Conservation (phyloP, 208 protist genomes). For the Trypanosoma avium region DNA sequence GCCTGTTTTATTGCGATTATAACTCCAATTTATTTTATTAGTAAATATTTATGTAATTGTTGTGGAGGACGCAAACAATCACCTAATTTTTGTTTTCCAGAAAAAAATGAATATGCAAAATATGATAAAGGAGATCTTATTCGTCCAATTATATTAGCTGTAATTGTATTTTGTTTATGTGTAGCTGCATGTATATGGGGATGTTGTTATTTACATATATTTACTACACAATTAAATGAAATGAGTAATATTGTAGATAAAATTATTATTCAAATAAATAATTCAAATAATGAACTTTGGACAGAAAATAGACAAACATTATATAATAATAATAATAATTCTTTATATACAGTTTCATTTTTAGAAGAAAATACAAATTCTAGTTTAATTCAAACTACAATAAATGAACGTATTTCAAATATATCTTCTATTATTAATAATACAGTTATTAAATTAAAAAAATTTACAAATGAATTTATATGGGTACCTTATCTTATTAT, state of each 20-base stretch:
- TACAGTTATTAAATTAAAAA: conserved; percentile 7
- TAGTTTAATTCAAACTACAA: neutral
- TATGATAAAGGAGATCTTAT: conserved; percentile 48
- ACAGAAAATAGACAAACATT: neutral
- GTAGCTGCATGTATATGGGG: conserved; percentile 33
- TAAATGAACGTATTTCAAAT: neutral
- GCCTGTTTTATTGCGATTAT: conserved; percentile 20
- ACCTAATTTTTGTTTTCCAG: conserved; percentile 48
- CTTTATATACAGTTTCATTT: conserved; percentile 7
- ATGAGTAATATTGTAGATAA: neutral
- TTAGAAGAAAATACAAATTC: neutral
- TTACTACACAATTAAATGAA: conserved; percentile 4
- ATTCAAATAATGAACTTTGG: neutral
- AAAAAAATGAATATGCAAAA: conserved; percentile 24
- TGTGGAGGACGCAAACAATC: conserved; percentile 43
- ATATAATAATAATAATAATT: conserved; percentile 12
- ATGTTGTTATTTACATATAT: neutral
- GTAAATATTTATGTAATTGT: conserved; percentile 45
- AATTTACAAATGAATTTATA: conserved; percentile 7
- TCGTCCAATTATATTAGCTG: conserved; percentile 30
- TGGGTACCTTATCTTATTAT: conserved; percentile 34
- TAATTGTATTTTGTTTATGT: conserved; percentile 23
- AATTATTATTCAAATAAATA: conserved; percentile 5
- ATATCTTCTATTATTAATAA: conserved; percentile 19
- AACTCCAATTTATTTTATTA: conserved; percentile 31